phyloP scores from a whole-genome alignment of 176 grass and related monocot genomes.

The Oryza glaberrima region DNA sequence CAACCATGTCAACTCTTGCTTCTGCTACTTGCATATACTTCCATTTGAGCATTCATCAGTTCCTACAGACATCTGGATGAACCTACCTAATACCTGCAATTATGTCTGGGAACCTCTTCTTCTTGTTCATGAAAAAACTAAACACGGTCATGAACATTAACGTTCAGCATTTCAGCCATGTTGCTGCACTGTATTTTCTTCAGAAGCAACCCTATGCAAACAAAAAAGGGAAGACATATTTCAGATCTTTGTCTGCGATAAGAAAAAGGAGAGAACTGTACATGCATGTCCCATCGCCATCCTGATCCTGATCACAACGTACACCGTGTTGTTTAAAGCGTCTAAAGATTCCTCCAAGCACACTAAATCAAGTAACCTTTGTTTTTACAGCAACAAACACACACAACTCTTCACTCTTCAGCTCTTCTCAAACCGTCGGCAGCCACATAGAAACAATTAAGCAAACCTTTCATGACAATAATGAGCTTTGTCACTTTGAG shows the following conservation, averaged over 20 bases:
- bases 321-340: constrained; percentile 20
- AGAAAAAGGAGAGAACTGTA: constrained; percentile 11
- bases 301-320: constrained; percentile 34
- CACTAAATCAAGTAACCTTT: constrained; percentile 45
- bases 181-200: background rate
- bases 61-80: background rate
- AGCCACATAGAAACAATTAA: background rate
- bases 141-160: background rate
- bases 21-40: background rate
- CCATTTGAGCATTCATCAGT: background rate
- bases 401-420: background rate
- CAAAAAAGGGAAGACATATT: background rate
- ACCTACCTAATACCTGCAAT: background rate
- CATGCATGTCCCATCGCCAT: constrained; percentile 35
- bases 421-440: background rate
- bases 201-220: background rate
- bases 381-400: background rate
- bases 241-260: constrained; percentile 17
- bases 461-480: background rate
- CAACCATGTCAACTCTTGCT: background rate
- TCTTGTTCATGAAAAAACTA: background rate
- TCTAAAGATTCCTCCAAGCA: constrained; percentile 39
- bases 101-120: background rate
- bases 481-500: background rate
- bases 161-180: background rate